Evolutionary conservation across 208 protist species (phyloP), one percentile per base, ranked within the genome.

Genomic region (Crithidia bombi): DNA sequence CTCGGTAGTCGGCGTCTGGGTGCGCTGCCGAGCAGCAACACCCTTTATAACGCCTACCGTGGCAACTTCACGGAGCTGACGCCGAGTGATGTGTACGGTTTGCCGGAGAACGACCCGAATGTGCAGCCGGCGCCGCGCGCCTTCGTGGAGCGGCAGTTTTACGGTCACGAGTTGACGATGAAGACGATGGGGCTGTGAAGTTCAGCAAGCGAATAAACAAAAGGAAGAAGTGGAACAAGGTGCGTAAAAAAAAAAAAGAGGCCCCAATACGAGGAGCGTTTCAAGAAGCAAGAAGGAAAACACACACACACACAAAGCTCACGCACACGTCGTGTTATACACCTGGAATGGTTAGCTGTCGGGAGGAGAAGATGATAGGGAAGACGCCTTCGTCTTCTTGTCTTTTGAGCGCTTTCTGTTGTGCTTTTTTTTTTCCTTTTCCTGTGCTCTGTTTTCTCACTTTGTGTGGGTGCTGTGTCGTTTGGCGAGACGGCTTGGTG

Each of bases 141-240:
- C 2, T 47, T 96, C 11, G 87, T 80, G 25, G 91, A 96, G 75
- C 75, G 83, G 49, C 59, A 74, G 28, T 75, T 96, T 15, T 89
- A 96, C 74, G 91, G 91, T 36, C 75, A 86, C 57, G 91, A 96
- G 74, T 79, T 96, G 55, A 91, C 89, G 15, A 82, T 92, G 81
- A 94, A 94, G 75, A 91, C 85, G 57, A 56, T 96, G 51, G 83
- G 87, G 44, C 39, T 92, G 67, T 87, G 70, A 52, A 19, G n/a
- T n/a, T n/a, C n/a, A n/a, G n/a, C n/a, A n/a, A n/a, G n/a, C n/a
- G n/a, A n/a, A n/a, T n/a, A n/a, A n/a, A n/a, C n/a, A n/a, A n/a
- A 5, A 17, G 3, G 35, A 2, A 39, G 14, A 41, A 47, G 54
- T 3, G 32, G 5, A 30, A 49, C 32, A 39, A n/a, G 19, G 26